Evolutionary conservation across 1,139 yeast genomes (phyloP), one percentile per base, ranked within the genome.

Genomic region (Candida frijolesensis): DNA sequence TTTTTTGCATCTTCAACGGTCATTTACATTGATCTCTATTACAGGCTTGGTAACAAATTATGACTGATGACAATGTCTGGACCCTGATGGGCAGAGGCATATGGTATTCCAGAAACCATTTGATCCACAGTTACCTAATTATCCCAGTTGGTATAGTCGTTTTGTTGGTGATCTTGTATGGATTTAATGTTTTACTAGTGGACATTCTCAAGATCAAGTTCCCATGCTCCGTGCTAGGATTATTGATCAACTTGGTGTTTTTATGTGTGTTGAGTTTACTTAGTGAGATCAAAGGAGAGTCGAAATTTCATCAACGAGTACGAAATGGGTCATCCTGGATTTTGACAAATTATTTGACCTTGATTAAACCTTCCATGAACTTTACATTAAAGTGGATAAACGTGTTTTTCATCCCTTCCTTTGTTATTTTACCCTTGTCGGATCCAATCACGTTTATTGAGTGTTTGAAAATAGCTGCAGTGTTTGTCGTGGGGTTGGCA

Each of bases 381-480:
- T 87, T 87, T 62, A 73, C 86, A 2, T 71, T 88, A 51, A 76
- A 86, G 51, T 88, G 94, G 94, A 88, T 88, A 68, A 87, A 85
- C 63, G 78, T 87, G 9, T 87, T 84, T 63, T 88, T 88, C 71
- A 83, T 89, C 1, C 94, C 95, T 0, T 84, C 91, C 0, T 87
- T 88, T 60, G 82, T 87, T 27, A 79, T 85, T 1, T 74, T 88
- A 45, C 94, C 95, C 0, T 72, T 87, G 49, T 79, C 89, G 14
- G 79, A 80, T 37, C 78, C 79, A 53, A 85, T 88, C 44, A 73
- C 85, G 12, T 83, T 84, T 40, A 77, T 78, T 19, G 95, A 87
- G 57, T 89, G 90, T 16, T 72, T 85, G 58, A 83, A 84, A 50
- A 88, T 88, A 39, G 90, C 88, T 1, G 94, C 83, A 0, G 88